phyloP scores from a whole-genome alignment of 768 basidiomycete species.

The Mycena galopus region DNA sequence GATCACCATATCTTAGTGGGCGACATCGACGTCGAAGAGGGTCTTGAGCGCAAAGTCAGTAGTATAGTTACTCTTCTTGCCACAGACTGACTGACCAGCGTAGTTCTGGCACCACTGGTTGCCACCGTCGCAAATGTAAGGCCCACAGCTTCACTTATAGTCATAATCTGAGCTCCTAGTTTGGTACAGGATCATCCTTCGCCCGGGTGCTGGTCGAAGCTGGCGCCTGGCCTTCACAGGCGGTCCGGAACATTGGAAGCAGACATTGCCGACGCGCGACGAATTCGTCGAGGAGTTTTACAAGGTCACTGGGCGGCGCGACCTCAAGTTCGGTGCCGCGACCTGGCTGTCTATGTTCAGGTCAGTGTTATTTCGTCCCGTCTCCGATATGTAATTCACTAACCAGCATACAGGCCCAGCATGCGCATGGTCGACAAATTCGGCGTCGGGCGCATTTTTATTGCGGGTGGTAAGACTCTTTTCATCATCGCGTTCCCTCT shows the following conservation, averaged over 20 bases:
- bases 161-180: no score
- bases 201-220: neutral
- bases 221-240: conserved; percentile 8
- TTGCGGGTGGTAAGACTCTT: conserved; percentile 57
- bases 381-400: neutral
- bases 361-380: conserved; percentile 31
- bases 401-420: conserved; percentile 49
- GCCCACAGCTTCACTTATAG: neutral
- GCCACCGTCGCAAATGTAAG: conserved; percentile 22
- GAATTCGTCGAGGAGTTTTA: conserved; percentile 46
- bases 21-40: conserved; percentile 50
- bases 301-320: conserved; percentile 41
- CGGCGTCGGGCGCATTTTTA: conserved; percentile 55
- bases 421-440: conserved; percentile 63
- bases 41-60: conserved; percentile 45
- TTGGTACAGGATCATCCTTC: neutral
- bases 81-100: neutral
- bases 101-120: conserved; percentile 38
- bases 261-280: conserved; percentile 35
- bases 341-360: conserved; percentile 42
- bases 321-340: conserved; percentile 48
- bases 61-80: neutral
- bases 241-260: conserved; percentile 18
- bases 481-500: neutral
- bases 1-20: conserved; percentile 43